A percentile compares a stretch with the other conserved stretches of the same genome.
Evolutionary conservation across 2,329 filamentous ascomycete genomes (phyloP).

Genomic region (Aspergillus melleus): DNA sequence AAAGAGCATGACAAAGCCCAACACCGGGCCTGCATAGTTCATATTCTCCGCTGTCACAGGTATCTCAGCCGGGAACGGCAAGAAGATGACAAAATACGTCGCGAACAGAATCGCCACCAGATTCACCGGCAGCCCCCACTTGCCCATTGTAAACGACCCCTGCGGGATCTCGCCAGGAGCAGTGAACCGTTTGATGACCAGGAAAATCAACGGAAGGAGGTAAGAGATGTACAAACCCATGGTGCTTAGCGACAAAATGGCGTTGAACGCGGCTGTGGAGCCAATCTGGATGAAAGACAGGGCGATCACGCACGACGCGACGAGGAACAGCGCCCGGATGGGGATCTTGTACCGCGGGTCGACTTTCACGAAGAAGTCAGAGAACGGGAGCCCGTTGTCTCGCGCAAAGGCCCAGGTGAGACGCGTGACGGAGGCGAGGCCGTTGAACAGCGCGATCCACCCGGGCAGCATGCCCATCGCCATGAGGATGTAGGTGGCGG

Average conservation of each 20-base stretch:
- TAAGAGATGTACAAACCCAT: slow-evolving; percentile 52
- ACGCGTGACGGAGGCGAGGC: slow-evolving; percentile 38
- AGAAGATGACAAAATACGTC: slow-evolving; percentile 30
- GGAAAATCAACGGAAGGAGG: slow-evolving; percentile 42
- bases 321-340: slow-evolving; percentile 35
- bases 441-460: slow-evolving; percentile 27
- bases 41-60: slow-evolving; percentile 35
- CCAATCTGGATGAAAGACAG: slow-evolving; percentile 46
- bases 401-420: slow-evolving; percentile 46
- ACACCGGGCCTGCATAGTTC: slow-evolving; percentile 33
- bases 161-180: slow-evolving; percentile 19
- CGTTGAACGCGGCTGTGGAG: slow-evolving; percentile 52
- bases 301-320: slow-evolving; percentile 4
- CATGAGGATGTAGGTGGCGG: slow-evolving; percentile 44
- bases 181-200: slow-evolving; percentile 26
- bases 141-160: slow-evolving; percentile 31
- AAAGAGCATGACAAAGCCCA: slow-evolving; percentile 25
- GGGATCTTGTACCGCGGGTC: slow-evolving; percentile 40
- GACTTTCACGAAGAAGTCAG: slow-evolving; percentile 29
- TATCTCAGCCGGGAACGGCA: slow-evolving; percentile 30
- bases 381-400: slow-evolving; percentile 43
- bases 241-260: slow-evolving; percentile 51
- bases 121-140: slow-evolving; percentile 28
- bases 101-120: slow-evolving; percentile 31
- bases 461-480: slow-evolving; percentile 29